Base-by-base conservation (phyloP, 768 basidiomycete species). In the Megacollybia marginata region DNA sequence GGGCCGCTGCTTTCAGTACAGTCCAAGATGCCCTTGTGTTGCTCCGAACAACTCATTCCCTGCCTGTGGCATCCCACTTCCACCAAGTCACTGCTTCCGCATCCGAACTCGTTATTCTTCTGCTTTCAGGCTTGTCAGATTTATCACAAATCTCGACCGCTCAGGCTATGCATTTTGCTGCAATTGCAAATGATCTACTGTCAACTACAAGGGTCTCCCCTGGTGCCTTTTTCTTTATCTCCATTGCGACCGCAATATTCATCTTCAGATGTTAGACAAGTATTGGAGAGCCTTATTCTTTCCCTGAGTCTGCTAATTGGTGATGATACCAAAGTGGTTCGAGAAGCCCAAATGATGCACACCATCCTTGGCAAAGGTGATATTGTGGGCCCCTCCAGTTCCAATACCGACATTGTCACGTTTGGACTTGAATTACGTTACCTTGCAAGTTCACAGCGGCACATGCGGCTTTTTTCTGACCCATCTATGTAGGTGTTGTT, bases 341-440 rank as follows among this genome's bases (percentile, higher is more conserved):
- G 78, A 50, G 85, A 88, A 64, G 79, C 82, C 13, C 83, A 87
- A 51, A 73, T 85, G 64, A 77, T 85, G 68, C 85, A 86, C 47
- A 77, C 68, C 18, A 63, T 82, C 35, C 60, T 82, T 31, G 78
- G 77, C 16, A 86, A 82, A 59, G 73, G 69, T 12, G 80, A 83
- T 50, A 65, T 76, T 46, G 58, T 78, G 31, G 52, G 52, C 20
- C 45, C 13, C 10, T 68, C 82, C 18, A 78, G 71, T 55, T 80
- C 83, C 1, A 79, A 82, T 54, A 75, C 78, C 11, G 87, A 89
- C 56, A 75, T 80, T 16, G 67, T 83, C 43, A 80, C 82, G 1
- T 78, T 83, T 40, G 73, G 82, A 33, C 66, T 89, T 10, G 52
- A 83, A 15, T 60, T 88, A 34, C 76, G 82, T 51, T 71, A 80